Conservation (phyloP, 768 basidiomycete genomes). For the Dioszegia hungarica region DNA sequence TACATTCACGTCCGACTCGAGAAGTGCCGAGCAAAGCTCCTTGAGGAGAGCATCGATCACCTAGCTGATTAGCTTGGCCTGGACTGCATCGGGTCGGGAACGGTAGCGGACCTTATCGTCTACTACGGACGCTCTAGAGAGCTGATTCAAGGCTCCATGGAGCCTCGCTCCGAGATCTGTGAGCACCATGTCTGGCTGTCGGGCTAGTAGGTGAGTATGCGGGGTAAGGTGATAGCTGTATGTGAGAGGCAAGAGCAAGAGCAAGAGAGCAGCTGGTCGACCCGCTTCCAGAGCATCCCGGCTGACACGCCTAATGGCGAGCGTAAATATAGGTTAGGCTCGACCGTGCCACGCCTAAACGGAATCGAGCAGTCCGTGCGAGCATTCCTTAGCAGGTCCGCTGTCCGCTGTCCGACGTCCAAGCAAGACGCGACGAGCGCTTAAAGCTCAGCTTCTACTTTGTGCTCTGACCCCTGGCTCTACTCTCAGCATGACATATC, state of each 20-base stretch:
- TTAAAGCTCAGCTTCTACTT: no score
- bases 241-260: not conserved
- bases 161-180: conserved; percentile 90
- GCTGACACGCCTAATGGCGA: not conserved
- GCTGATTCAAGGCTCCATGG: conserved; percentile 85
- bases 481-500: conserved; percentile 41
- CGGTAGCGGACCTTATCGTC: conserved; percentile 72
- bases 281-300: not conserved
- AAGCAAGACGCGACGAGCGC: no score
- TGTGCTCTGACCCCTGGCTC: no score
- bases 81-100: not conserved
- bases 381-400: not conserved
- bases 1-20: conserved; percentile 97
- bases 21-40: conserved; percentile 85
- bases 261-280: not conserved
- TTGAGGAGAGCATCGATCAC: conserved; percentile 90
- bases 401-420: not conserved
- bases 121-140: conserved; percentile 76
- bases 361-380: not conserved
- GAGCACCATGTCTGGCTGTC: conserved; percentile 67
- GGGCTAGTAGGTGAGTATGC: not conserved
- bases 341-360: not conserved
- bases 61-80: conserved; percentile 51
- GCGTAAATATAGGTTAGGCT: not conserved
- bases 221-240: not conserved